These are phyloP conservation scores for Fusarium poae DNA, from an alignment of 2,329 filamentous ascomycete species.

Conservation along the genomic window DNA sequence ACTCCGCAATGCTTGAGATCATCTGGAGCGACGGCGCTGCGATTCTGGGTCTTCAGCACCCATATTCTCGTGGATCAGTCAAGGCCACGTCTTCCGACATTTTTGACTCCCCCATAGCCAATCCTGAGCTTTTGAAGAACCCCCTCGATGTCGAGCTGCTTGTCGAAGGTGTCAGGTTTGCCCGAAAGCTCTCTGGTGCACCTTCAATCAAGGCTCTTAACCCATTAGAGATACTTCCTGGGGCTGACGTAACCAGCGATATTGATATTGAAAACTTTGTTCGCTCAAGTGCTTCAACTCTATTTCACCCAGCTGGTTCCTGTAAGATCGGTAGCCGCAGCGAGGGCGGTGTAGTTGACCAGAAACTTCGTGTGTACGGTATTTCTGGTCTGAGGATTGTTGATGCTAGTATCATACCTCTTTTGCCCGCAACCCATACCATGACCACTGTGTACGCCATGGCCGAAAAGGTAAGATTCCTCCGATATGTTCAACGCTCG, in stretches of 20 bases:
- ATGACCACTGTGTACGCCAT: constrained; percentile 49
- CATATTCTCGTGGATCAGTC: constrained; percentile 42
- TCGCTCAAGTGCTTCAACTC: constrained; percentile 20
- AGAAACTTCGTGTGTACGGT: constrained; percentile 44
- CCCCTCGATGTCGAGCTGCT: constrained; percentile 33
- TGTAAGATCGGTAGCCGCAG: constrained; percentile 57
- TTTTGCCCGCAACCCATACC: constrained; percentile 44
- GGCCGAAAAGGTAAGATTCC: constrained; percentile 45
- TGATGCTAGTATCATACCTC: constrained; percentile 51
- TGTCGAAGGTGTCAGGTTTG: constrained; percentile 29
- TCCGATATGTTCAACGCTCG: accelerated
- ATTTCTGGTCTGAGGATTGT: constrained; percentile 53
- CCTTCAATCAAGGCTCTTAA: constrained; percentile 18
- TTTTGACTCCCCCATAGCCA: constrained; percentile 37
- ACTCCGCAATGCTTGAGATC: constrained; percentile 34
- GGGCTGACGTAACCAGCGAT: constrained; percentile 25
- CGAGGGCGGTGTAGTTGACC: constrained; percentile 55
- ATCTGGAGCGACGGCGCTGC: constrained; percentile 39
- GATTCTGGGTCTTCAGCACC: constrained; percentile 38
- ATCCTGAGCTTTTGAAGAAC: constrained; percentile 38
- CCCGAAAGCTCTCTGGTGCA: constrained; percentile 14
- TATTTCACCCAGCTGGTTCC: constrained; percentile 41
- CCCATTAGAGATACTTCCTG: constrained; percentile 30
- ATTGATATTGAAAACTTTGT: constrained; percentile 36
- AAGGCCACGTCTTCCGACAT: constrained; percentile 32